Conservation (phyloP, 306 rosid genomes). For the Rosa chinensis region DNA sequence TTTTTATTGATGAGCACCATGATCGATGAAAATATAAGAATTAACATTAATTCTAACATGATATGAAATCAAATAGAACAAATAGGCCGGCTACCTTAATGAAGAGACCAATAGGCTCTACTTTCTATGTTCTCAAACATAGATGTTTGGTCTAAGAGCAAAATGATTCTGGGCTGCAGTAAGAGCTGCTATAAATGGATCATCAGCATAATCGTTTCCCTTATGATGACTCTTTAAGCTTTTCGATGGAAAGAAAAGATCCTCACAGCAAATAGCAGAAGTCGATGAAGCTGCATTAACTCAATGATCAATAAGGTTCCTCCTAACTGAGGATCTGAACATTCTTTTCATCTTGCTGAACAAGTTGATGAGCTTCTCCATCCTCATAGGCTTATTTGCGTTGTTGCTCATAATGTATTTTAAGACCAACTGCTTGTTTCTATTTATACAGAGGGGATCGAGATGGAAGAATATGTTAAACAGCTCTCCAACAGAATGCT, state of each 20-base stretch:
- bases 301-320: background rate
- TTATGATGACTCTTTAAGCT: background rate
- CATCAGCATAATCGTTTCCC: background rate
- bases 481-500: background rate
- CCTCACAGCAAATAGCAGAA: conserved; percentile 30
- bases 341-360: conserved; percentile 30
- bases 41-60: background rate
- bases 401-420: background rate
- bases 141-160: conserved; percentile 35
- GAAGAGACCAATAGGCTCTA: background rate
- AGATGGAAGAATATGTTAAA: background rate
- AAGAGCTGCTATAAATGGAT: conserved; percentile 27
- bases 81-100: too few relatives aligned
- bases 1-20: background rate
- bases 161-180: conserved; percentile 39
- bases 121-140: conserved; percentile 20
- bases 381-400: background rate
- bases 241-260: conserved; percentile 31
- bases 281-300: background rate
- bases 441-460: background rate
- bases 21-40: background rate
- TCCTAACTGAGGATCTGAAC: conserved; percentile 5
- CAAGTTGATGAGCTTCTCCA: conserved; percentile 26
- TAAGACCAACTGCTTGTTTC: background rate
- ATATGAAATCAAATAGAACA: background rate